Evolutionary conservation across 495 filamentous ascomycete genomes (phyloP), one percentile per base, ranked within the genome.

Genomic region (Penicillium robsamsonii): DNA sequence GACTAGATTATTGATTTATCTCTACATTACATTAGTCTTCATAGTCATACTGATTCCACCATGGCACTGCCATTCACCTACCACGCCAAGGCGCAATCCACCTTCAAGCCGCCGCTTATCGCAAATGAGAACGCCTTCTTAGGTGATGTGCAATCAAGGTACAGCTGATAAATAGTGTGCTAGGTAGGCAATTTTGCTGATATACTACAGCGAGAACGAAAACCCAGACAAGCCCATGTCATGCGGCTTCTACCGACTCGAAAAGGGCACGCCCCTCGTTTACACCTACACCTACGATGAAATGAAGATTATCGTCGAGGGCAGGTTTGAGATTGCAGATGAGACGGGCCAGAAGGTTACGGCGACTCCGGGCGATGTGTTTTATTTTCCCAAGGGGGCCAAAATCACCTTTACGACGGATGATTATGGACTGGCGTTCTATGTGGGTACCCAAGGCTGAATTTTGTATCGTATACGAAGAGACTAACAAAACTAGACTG

Each of bases 301-400:
- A 73, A 89, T 83, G 82, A 90, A 90, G 75, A 88, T 91, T 58
- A 88, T 91, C 58, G 72, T 92, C 7, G 88, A 92, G 61, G 89
- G 89, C 48, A 80, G 83, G 59, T 90, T 88, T 60, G 82, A 87
- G 59, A 90, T 92, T 60, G 76, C 77, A 8, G 86, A 89, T 68
- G 87, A 87, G 72, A 81, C 79, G 8, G 87, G 86, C 25, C 81
- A 87, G 62, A 86, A 81, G 57, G 87, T 88, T 18, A 82, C 84
- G 43, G 88, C 84, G 9, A 74, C 67, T 31, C 80, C 82, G 27
- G 89, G 89, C 3, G 88, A 92, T 74, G 86, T 91, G 50, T 89
- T 92, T 62, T 86, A 87, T 62, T 88, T 91, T 66, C 86, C 86
- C 58, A 89, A 88, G 75, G 88, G 88, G n/a, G 73, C 79, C 7